phyloP scores from a whole-genome alignment of 78 protist species.

The Dictyostelium firmibasis region DNA sequence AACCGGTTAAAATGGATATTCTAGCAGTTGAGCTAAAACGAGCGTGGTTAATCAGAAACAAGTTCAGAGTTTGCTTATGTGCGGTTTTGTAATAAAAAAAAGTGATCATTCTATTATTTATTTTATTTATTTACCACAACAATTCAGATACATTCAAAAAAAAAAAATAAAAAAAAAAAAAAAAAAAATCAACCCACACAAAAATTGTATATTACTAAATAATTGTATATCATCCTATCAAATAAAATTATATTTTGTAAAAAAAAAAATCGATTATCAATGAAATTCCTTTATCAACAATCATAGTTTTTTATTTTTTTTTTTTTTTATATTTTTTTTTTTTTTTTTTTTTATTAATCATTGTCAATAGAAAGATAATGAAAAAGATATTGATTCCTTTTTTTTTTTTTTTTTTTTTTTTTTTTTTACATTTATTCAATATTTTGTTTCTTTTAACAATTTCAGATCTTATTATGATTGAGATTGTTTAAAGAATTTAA shows the following conservation, averaged over 20 bases:
- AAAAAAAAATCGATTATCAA: too few species aligned
- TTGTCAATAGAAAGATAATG: too few species aligned
- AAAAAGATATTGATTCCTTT: neutral
- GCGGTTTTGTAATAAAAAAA: constrained; percentile 21
- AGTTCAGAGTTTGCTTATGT: constrained; percentile 29
- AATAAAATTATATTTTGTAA: too few species aligned
- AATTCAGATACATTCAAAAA: neutral
- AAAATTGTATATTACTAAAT: neutral
- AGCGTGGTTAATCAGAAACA: constrained; percentile 23
- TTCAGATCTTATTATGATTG: neutral
- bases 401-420: too few species aligned
- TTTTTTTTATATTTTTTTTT: too few species aligned
- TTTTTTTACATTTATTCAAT: too few species aligned
- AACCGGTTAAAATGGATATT: constrained; percentile 41
- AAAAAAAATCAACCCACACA: neutral
- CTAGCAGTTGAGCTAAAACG: constrained; percentile 28
- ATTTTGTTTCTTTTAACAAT: neutral
- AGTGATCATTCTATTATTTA: neutral
- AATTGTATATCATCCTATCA: neutral
- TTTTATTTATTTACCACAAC: neutral
- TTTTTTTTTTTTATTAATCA: neutral
- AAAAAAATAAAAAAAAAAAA: neutral
- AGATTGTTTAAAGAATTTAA: neutral
- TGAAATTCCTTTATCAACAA: neutral
- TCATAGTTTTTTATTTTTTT: neutral